A percentile compares a stretch with the other conserved stretches of the same genome.
These are phyloP conservation scores for Euphorbia lathyris DNA, from an alignment of 345 rosid species.

Conservation along the genomic window DNA sequence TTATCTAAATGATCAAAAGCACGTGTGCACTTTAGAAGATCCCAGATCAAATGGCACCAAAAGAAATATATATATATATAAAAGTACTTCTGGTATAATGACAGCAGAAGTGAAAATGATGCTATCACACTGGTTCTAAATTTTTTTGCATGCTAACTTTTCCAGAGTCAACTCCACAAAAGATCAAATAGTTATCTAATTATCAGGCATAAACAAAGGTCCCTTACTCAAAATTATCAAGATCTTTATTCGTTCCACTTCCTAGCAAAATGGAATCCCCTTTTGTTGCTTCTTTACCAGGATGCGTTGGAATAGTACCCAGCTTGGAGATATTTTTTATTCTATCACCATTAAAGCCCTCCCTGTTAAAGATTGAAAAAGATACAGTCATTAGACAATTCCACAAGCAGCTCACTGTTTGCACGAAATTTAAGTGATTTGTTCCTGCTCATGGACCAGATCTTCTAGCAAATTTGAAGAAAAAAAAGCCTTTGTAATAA, in stretches of 20 bases:
- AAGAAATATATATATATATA: background rate
- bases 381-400: conserved; percentile 9
- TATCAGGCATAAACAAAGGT: background rate
- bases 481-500: background rate
- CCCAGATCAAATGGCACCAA: background rate
- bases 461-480: background rate
- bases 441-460: background rate
- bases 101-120: background rate
- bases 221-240: conserved; percentile 33
- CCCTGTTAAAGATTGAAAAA: conserved; percentile 32
- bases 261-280: conserved; percentile 37
- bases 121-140: background rate
- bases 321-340: conserved; percentile 26
- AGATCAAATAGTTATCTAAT: background rate
- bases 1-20: background rate
- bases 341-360: conserved; percentile 24
- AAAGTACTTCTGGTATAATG: background rate
- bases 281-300: conserved; percentile 34
- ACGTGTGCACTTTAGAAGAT: background rate
- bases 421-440: background rate
- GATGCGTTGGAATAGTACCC: no score
- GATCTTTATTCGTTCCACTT: conserved; percentile 21
- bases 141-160: background rate
- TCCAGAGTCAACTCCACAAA: background rate
- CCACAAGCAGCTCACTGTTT: background rate